phyloP scores from a whole-genome alignment of 257 asterid species.

The Solanum paucissectum region DNA sequence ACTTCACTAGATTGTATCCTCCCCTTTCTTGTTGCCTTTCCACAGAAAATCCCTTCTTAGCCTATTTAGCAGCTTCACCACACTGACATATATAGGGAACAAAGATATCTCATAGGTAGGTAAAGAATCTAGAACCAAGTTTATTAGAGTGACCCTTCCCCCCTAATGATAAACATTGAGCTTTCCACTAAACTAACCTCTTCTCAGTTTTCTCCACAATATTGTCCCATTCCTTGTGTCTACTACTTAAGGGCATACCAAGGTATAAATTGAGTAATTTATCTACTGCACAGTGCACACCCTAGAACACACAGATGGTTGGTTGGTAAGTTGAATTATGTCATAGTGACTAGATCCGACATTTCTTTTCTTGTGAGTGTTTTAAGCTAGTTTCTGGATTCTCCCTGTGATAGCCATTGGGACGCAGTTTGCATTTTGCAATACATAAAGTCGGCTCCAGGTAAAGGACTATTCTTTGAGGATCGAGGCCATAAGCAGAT shows the following conservation, averaged over 20 bases:
- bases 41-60: background rate
- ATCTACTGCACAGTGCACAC: background rate
- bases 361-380: background rate
- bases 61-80: background rate
- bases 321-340: background rate
- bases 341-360: background rate
- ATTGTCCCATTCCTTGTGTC: background rate
- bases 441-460: background rate
- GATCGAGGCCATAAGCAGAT: background rate
- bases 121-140: background rate
- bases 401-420: background rate
- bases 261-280: background rate
- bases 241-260: background rate
- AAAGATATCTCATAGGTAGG: background rate
- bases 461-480: background rate
- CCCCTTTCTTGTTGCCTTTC: background rate
- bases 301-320: background rate
- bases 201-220: background rate
- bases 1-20: background rate
- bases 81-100: background rate
- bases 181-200: background rate
- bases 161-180: background rate
- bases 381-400: background rate
- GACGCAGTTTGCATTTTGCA: background rate
- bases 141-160: background rate